Evolutionary conservation across 2,329 filamentous ascomycete species (phyloP).

Genomic region (Fusarium sp.): DNA sequence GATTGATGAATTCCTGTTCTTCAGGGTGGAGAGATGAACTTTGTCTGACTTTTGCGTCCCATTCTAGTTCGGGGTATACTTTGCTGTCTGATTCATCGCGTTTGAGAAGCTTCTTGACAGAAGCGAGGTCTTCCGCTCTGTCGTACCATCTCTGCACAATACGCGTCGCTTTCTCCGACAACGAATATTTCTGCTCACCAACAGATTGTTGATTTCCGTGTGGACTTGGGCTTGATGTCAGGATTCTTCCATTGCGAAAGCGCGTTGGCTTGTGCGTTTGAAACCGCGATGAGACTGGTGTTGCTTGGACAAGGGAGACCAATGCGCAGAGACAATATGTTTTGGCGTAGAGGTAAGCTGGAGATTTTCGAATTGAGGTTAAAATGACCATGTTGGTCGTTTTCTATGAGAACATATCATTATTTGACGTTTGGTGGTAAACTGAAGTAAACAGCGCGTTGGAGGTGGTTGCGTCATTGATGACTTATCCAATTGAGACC

Average conservation of each 20-base stretch:
- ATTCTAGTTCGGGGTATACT: slow-evolving; percentile 35
- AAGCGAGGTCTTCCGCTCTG: slow-evolving; percentile 30
- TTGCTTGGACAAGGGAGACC: slow-evolving; percentile 38
- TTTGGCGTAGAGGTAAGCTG: slow-evolving; percentile 41
- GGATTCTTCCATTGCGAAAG: background rate
- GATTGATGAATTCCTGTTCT: slow-evolving; percentile 28
- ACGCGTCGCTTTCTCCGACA: background rate
- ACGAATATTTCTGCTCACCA: background rate
- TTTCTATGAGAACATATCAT: background rate
- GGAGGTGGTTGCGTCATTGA: slow-evolving; percentile 13
- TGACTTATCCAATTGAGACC: background rate
- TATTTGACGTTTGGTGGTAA: rapidly evolving
- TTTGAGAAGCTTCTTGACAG: slow-evolving; percentile 17
- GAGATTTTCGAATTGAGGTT: slow-evolving; percentile 38
- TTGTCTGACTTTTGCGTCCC: slow-evolving; percentile 35
- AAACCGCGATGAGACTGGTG: slow-evolving; percentile 31
- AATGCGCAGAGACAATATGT: slow-evolving; percentile 40
- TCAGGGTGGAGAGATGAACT: slow-evolving; percentile 20
- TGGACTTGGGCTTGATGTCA: background rate
- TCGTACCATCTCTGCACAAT: slow-evolving; percentile 32
- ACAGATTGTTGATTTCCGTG: too few relatives aligned
- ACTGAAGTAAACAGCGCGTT: background rate
- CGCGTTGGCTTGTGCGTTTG: background rate
- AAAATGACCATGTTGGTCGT: slow-evolving; percentile 38
- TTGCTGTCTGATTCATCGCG: slow-evolving; percentile 24